Conservation (phyloP, 2,329 filamentous ascomycete species). For the Colletotrichum spinosum region DNA sequence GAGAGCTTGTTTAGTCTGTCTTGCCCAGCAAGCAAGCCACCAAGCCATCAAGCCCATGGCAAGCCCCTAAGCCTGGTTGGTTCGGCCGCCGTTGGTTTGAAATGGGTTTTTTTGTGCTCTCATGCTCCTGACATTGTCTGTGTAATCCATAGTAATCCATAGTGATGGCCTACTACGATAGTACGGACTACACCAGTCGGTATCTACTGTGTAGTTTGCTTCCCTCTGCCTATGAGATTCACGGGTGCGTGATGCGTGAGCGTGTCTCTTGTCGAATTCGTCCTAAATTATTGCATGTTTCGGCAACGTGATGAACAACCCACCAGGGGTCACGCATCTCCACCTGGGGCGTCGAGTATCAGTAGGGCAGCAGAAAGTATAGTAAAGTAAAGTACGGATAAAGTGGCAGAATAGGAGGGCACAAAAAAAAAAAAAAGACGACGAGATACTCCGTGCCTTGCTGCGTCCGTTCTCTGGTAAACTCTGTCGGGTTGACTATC, state of each 20-base stretch:
- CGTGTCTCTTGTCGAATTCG: neutral
- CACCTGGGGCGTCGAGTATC: conserved; percentile 4
- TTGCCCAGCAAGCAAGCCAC: conserved; percentile 24
- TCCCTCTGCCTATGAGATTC: neutral
- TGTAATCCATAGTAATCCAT: neutral
- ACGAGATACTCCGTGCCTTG: neutral
- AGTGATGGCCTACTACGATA: too few relatives aligned
- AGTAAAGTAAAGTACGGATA: too few relatives aligned
- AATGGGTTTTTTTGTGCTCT: conserved; percentile 4
- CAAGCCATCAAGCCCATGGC: conserved; percentile 10
- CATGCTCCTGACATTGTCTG: neutral
- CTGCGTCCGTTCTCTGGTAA: too few relatives aligned
- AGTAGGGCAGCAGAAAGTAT: neutral
- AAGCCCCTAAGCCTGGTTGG: conserved; percentile 31
- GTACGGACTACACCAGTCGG: too few relatives aligned
- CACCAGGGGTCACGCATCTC: conserved; percentile 11
- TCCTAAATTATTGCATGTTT: conserved; percentile 29
- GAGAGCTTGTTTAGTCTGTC: conserved; percentile 23
- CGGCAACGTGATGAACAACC: conserved; percentile 20
- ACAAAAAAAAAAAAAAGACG: neutral
- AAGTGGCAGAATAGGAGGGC: neutral
- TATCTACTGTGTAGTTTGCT: conserved; percentile 2
- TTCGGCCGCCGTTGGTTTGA: conserved; percentile 30
- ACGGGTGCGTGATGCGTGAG: too few relatives aligned
- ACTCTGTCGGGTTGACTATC: too few relatives aligned